Base-by-base conservation (phyloP, 2,329 filamentous ascomycete genomes). In the Phialophora verrucosa region DNA sequence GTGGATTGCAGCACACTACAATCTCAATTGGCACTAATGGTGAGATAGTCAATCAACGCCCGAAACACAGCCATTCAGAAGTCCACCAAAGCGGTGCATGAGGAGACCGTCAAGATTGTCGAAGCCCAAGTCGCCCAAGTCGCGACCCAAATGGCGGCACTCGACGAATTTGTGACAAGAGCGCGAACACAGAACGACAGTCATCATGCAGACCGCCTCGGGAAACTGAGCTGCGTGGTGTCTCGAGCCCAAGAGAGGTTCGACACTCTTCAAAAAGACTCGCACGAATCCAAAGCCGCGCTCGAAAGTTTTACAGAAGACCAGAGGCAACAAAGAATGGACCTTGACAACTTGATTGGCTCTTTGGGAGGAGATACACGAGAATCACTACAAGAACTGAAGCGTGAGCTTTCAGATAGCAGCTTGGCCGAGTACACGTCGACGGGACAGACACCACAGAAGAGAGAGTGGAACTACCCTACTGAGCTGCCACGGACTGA, bases 61-160 rank as follows among this genome's bases (percentile, higher is more conserved):
- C 90, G 91, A 74, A 96, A 93, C 73, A 88, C 84, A n/a, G 89
- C 90, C 5, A 94, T 99, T 72, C 91, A 94, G 72, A 85, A 86
- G 7, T 91, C 91, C 0, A 93, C 94, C 0, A 90, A 91, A 72
- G 91, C 91, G 2, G 93, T 98, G 1, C 93, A 99, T 72, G 90
- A 91, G 38, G 91, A 96, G 78, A 97, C 94, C 0, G 88, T 97
- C 32, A 89, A 90, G 6, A 94, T 96, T 65, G 93, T 98, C 12
- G 91, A 94, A 74, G 89, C 91, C 64, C 95, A 99, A 79, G 91
- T 96, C 80, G 85, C 87, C 63, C 91, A 96, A 71, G 90, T 99
- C 75, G 90, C 91, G 67, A 85, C 84, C n/a, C 92, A 98, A 78
- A 93, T 99, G 86, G 87, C 89, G 64, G 91, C 92, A 1, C 85